Evolutionary conservation across 1,139 yeast species (phyloP), one percentile per base, ranked within the genome.

Genomic region (Taiozyma sp.): DNA sequence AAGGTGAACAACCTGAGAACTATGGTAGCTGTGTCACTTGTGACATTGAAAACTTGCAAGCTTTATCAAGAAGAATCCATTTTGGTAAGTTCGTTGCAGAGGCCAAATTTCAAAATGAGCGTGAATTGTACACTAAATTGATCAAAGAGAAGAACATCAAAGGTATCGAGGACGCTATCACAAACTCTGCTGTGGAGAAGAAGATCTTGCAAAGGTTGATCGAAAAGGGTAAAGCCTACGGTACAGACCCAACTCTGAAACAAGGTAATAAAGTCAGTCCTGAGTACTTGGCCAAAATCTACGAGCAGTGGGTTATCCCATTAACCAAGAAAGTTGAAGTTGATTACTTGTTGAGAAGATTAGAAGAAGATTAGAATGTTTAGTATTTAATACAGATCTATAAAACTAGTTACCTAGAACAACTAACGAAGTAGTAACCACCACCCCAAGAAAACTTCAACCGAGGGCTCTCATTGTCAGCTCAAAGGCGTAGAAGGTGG

Each of bases 21-120:
- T 75, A 82, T 55, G 99, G 99, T 0, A 85, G 95, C 28, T 89
- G 95, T 43, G 85, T 96, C 1, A 73, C 82, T 41, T 76, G 89
- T 58, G 99, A 93, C 65, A 86, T 93, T 53, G 96, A 87, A 58
- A 81, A 88, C 59, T 75, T 93, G 56, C 97, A 91, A 67, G 84
- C 96, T 6, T 71, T 93, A 46, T 87, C 96, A n/a, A 77, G 99
- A 62, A 79, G 99, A 65, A 89, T 93, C 58, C 99, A 93, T 70
- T 93, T 93, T 69, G 99, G 98, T 48, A 88, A 87, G 68, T 93
- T 93, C 72, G 99, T 93, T 6, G 99, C 99, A 6, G 99, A 93
- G 66, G 86, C 96, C 43, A 93, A 93, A 69, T 93, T 81, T 67
- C 85, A 77, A 62, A 70, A 75, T 30, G 95, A 91, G 58, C 77